Percentiles rank a stretch among this genome's conserved stretches.
phyloP scores from a whole-genome alignment of 192 early-diverging fungal species.

The Blastocladiella britannica region DNA sequence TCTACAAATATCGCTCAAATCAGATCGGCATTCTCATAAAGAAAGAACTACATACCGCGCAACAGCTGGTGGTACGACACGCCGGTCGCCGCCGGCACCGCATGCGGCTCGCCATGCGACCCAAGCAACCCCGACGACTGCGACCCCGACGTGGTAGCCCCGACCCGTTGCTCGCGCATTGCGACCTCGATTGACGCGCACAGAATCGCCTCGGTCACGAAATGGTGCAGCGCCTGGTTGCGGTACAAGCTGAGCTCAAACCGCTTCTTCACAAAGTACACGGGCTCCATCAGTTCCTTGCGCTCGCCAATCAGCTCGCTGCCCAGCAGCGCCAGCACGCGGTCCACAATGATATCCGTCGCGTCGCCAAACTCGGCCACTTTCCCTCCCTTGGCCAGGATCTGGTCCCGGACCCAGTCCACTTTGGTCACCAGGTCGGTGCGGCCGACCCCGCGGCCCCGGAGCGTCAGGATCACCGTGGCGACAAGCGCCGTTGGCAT shows the following conservation, averaged over 20 bases:
- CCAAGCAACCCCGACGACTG: no score
- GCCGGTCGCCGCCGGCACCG: no score
- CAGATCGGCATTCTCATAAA: no score
- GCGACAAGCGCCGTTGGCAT: constrained; percentile 74
- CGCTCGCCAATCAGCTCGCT: constrained; percentile 54
- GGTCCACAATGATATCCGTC: constrained; percentile 50
- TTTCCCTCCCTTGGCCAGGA: constrained; percentile 43
- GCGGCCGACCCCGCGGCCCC: constrained; percentile 46
- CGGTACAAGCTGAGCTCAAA: constrained; percentile 68
- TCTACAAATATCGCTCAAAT: no score
- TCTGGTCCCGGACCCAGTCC: constrained; percentile 42
- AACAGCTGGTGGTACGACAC: constrained; percentile 13
- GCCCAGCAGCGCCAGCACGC: constrained; percentile 13
- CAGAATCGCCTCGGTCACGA: constrained; percentile 15
- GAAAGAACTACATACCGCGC: no score
- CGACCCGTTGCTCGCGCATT: neutral
- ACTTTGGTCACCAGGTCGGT: constrained; percentile 53
- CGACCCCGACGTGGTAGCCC: no score
- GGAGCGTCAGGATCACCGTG: constrained; percentile 56
- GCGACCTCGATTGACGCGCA: neutral
- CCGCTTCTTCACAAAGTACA: constrained; percentile 58
- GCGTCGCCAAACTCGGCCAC: constrained; percentile 58
- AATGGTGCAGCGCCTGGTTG: constrained; percentile 51
- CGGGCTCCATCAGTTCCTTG: constrained; percentile 56
- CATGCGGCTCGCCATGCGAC: no score